phyloP scores from a whole-genome alignment of 108 stramenopile genomes.

The Fragilariopsis cylindrus region DNA sequence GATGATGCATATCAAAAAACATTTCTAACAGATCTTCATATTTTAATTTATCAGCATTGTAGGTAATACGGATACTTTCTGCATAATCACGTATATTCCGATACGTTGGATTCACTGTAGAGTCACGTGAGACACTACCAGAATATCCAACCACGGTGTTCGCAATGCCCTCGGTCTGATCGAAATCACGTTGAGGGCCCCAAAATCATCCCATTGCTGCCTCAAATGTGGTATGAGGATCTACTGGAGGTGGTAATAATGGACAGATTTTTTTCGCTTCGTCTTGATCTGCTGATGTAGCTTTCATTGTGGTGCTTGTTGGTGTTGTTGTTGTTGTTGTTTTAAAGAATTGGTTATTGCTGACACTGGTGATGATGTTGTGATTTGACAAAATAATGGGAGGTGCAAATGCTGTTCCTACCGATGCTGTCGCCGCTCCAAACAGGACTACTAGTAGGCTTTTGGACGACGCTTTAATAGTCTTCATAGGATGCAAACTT shows the following conservation, averaged over 20 bases:
- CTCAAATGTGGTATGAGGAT: conserved; percentile 30
- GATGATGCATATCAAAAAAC: conserved; percentile 36
- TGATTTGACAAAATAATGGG: too few relatives aligned
- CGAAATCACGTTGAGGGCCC: conserved; percentile 55
- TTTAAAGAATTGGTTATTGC: background rate
- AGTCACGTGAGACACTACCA: conserved; percentile 21
- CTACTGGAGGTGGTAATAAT: conserved; percentile 21
- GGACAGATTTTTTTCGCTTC: conserved; percentile 33
- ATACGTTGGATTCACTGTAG: conserved; percentile 38
- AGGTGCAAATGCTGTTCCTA: too few relatives aligned
- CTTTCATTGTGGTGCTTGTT: background rate
- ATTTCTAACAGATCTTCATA: conserved; percentile 33
- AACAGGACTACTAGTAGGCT: too few relatives aligned
- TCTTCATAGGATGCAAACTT: too few relatives aligned
- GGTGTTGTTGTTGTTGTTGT: conserved; percentile 37
- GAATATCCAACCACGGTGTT: conserved; percentile 46
- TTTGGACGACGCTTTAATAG: too few relatives aligned
- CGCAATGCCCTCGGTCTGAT: conserved; percentile 38
- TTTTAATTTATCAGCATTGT: conserved; percentile 24
- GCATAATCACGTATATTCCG: conserved; percentile 47
- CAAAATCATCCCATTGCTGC: conserved; percentile 55
- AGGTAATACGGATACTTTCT: conserved; percentile 40
- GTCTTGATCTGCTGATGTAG: background rate
- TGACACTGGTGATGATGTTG: background rate
- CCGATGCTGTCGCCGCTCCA: too few relatives aligned